Percentiles rank a stretch among this genome's conserved stretches.
phyloP scores from a whole-genome alignment of 2,329 filamentous ascomycete species.

The Westerdykella aurantiaca region DNA sequence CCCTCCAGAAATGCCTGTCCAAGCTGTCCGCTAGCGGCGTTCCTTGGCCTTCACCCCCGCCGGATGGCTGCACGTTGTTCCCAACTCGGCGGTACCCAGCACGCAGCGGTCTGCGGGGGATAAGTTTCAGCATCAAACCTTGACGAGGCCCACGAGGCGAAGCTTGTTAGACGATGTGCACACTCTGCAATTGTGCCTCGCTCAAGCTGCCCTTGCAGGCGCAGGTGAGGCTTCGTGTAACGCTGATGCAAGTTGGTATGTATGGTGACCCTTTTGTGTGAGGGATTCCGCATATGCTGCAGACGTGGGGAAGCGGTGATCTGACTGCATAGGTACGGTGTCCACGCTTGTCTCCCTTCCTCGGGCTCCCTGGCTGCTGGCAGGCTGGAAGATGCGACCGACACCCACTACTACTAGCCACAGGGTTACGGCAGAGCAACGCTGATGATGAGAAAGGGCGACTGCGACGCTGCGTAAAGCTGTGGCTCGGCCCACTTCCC shows the following conservation, averaged over 20 bases:
- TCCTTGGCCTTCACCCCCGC: slow-evolving; percentile 9
- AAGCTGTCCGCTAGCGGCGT: not conserved
- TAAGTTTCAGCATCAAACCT: slow-evolving; percentile 31
- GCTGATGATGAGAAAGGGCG: not conserved
- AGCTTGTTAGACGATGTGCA: not conserved
- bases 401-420: not conserved
- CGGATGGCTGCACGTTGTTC: slow-evolving; percentile 20
- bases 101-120: slow-evolving; percentile 36
- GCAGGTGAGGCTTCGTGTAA: too few relatives aligned
- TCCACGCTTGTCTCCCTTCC: too few relatives aligned
- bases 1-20: not conserved
- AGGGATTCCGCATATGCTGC: too few relatives aligned
- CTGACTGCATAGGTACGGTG: too few relatives aligned
- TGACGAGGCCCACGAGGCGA: slow-evolving; percentile 17
- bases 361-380: too few relatives aligned
- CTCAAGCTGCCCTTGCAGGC: too few relatives aligned
- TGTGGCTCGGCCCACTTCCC: slow-evolving; percentile 14
- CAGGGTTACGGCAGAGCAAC: not conserved
- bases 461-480: not conserved
- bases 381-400: too few relatives aligned
- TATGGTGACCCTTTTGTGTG: not conserved
- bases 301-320: too few relatives aligned
- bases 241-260: too few relatives aligned
- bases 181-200: too few relatives aligned
- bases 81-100: slow-evolving; percentile 29